Base-by-base conservation (phyloP, 164 flowering plant genomes). In the Liriodendron chinense region DNA sequence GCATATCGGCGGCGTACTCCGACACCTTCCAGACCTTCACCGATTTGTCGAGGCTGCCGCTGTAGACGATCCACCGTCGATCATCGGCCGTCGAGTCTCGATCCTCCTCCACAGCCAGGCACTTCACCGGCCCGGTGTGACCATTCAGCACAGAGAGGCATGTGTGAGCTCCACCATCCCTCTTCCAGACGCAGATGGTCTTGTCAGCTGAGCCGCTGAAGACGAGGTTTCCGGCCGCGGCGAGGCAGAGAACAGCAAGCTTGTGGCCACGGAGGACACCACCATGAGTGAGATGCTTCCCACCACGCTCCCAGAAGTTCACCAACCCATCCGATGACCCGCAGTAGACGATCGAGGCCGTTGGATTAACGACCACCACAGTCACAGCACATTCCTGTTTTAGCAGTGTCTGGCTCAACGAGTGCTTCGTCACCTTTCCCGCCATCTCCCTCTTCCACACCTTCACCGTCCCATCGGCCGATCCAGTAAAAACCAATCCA, bases 21-120 rank as follows among this genome's bases (percentile, higher is more conserved):
- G 87, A 85, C 47, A 93, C 87, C 65, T 85, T 84, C 98, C 98
- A 93, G 43, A 93, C 93, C 81, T 93, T 93, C 26, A 93, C 97
- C 0, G 93, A 87, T 78, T 89, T 91, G 49, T 93, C 97, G 2
- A 93, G 86, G 63, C 96, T 91, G n/a, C 96, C 98, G 59, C 93
- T 91, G 76, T 90, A 90, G 49, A 92, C 81, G 7, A 85, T 78
- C 91, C 92, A 92, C 73, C 85, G 78, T 16, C 59, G 73, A 69
- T 83, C 84, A 1, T 78, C 72, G 0, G 50, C 73, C 77, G 76
- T 50, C 9, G 83, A 64, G 3, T 82, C 91, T 26, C 22, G 73
- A n/a, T 89, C 92, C 47, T 77, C 71, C 80, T 87, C 95, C 23
- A 82, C 92, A 0, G 96, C 86, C 68, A 93, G 66, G 76, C 96